Conservation (phyloP, 306 rosid genomes). For the Gastrolobium bilobum region DNA sequence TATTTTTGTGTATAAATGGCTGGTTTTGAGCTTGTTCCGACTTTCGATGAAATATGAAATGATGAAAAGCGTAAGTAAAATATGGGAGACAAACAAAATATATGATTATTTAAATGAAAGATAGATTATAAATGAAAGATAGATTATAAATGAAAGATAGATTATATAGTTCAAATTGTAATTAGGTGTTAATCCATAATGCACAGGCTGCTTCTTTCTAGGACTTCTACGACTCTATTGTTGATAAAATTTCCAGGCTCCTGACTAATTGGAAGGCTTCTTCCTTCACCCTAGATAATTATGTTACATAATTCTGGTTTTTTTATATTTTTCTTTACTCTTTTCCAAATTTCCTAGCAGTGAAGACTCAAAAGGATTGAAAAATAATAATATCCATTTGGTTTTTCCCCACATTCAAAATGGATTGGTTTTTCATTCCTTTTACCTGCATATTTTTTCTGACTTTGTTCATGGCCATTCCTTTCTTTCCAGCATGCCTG, state of each 20-base stretch:
- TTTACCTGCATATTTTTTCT: neutral
- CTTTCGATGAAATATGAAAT: no score
- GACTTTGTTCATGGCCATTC: neutral
- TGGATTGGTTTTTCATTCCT: no score
- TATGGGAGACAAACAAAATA: no score
- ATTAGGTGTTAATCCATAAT: neutral
- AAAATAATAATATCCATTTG: no score
- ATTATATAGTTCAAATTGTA: no score
- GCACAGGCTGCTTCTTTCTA: neutral
- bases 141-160: no score
- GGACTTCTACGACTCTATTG: neutral
- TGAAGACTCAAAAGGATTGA: constrained; percentile 10
- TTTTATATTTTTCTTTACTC: neutral
- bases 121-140: no score
- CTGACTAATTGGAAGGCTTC: constrained; percentile 22
- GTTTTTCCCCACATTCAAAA: no score
- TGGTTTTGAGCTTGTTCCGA: no score
- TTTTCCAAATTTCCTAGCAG: neutral
- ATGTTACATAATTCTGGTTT: constrained; percentile 24
- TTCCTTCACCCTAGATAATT: constrained; percentile 22
- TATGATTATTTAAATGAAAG: no score
- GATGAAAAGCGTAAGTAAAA: no score
- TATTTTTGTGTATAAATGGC: no score
- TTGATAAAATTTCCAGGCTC: neutral
- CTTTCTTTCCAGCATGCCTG: neutral